Base-by-base conservation (phyloP, 371 early-diverging fungal species). In the Cokeromyces recurvatus region DNA sequence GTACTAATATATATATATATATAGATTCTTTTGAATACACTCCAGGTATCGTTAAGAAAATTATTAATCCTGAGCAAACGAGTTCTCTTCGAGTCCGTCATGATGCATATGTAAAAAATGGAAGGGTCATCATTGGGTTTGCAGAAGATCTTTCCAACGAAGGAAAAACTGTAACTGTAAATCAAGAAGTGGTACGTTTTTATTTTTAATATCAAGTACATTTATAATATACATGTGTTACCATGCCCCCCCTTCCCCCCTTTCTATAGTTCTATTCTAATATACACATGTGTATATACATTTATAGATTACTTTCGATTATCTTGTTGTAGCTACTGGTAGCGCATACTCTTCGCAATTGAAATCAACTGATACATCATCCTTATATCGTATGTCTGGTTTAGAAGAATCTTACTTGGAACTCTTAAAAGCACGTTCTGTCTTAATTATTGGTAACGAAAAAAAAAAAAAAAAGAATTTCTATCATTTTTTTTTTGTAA, bases 271-370 rank as follows among this genome's bases (percentile, higher is more conserved):
- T 27, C 5, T 7, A 27, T 7, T 27, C 11, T 27, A 11, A 7
- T 7, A 27, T 11, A 7, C 29, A 11, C 29, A 7, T 11, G 11
- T 7, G 5, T 27, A 27, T n/a, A 39, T 34, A 20, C 21, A 23
- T 21, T 31, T 3, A 29, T 35, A 78, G 62, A 57, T 86, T 23
- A 43, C 68, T 23, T 89, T 84, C 60, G 84, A 89, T 55, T 85
- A 85, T 55, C 59, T 84, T 17, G 77, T 82, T n/a, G 53, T 89
- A n/a, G 82, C 84, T 24, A 85, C 86, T 0, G 89, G 89, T 2
- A 77, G 81, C 31, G 48, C 59, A 10, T 80, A 81, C 53, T 76
- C 74, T 6, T 68, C 66, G 32, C 76, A 73, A 20, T 63, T 74
- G 22, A 68, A 67, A 37, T 61, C 68, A n/a, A 53, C 59, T 10